Evolutionary conservation across 176 grass and related monocot species (phyloP), one percentile per base, ranked within the genome.

Genomic region (Carex littledalei): DNA sequence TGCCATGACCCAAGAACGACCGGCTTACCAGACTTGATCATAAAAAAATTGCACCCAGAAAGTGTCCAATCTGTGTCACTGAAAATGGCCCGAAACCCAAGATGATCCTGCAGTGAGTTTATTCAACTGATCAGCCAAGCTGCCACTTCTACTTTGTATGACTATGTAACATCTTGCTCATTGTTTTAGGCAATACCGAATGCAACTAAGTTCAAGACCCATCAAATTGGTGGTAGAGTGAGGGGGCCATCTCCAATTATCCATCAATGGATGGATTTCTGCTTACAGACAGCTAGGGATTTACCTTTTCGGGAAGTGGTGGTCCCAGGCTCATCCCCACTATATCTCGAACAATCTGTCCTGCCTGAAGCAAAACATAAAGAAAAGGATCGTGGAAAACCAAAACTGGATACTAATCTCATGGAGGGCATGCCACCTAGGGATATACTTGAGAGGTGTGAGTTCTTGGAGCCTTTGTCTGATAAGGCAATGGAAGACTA

Each of bases 201-300:
- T 55, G 85, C 85, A 0, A 84, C 89, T 4, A 93, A 80, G 86
- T 98, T 94, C 83, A 84, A 88, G 63, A 95, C 87, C 15, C 71
- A 92, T 50, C 58, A 52, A 88, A 89, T 98, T 16, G 96, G 96
- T 3, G 91, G 96, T 24, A 92, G 96, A 92, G 87, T 84, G 1
- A 92, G 89, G 87, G 85, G 96, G 31, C 86, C 96, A 45, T 98
- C 96, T 85, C 96, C 96, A 9, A 85, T 95, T 13, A 87, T 94
- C 58, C 68, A 94, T 81, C 93, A 95, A 85, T 95, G 93, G 96
- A 90, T 98, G 0, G 93, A 98, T 52, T 98, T 98, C 87, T 98
- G 95, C 69, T 60, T 95, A 39, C 95, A 98, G 65, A 88, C 79
- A 3, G 67, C 88, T 3, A 91, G 95, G 58, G 92, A 81, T 85